Conservation (phyloP, 441 rosid species). For the Hura crepitans region DNA sequence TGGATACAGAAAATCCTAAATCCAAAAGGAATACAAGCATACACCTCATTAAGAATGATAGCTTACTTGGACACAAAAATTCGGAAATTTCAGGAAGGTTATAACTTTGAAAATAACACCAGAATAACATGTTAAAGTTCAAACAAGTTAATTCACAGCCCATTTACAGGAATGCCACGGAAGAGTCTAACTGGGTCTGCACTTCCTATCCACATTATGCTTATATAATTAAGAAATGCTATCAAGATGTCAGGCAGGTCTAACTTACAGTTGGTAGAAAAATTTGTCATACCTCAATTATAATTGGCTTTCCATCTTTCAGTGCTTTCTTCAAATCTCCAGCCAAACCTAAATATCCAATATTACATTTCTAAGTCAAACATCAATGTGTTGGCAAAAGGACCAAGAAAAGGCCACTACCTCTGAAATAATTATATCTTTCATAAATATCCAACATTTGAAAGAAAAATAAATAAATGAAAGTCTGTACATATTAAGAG, state of each 20-base stretch:
- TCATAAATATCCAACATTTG: constrained; percentile 3
- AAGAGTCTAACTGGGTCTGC: neutral
- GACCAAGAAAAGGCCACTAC: neutral
- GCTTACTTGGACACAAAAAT: neutral
- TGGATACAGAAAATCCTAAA: neutral
- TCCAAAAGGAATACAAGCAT: neutral
- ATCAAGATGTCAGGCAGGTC: neutral
- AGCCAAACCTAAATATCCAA: constrained; percentile 67
- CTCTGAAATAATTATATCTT: neutral
- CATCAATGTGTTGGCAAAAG: constrained; percentile 12
- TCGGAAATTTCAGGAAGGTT: neutral
- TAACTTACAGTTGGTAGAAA: constrained; percentile 3
- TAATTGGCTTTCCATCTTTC: constrained; percentile 99
- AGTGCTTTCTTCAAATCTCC: constrained; percentile 98
- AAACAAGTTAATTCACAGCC: neutral
- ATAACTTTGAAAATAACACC: neutral
- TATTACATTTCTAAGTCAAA: constrained; percentile 18
- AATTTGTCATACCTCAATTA: constrained; percentile 63
- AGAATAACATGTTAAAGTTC: neutral
- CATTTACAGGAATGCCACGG: neutral
- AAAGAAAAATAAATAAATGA: neutral
- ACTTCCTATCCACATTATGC: neutral
- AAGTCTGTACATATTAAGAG: neutral
- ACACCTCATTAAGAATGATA: neutral
- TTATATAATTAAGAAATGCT: too few relatives aligned